Conservation (phyloP, 2,329 filamentous ascomycete species). For the Diaporthe helianthi region DNA sequence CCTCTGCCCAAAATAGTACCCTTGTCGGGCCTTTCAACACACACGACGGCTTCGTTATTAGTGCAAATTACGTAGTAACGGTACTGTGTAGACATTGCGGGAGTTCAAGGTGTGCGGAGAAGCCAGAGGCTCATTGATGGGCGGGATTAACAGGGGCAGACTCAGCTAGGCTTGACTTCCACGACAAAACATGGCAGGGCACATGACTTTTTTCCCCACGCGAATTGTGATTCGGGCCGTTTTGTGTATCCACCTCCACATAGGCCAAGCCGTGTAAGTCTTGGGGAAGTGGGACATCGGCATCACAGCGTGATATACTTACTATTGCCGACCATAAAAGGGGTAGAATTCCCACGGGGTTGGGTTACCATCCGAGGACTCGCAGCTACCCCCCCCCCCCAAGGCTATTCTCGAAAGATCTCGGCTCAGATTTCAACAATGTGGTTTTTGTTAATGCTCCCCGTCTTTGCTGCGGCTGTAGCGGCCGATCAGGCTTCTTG, state of each 20-base stretch:
- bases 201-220: slow-evolving; percentile 21
- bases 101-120: slow-evolving; percentile 19
- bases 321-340: not conserved
- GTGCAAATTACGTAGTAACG: not conserved
- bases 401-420: no score
- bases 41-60: not conserved
- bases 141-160: slow-evolving; percentile 5
- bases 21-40: not conserved
- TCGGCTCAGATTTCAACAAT: not conserved
- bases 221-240: slow-evolving; percentile 11
- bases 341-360: not conserved
- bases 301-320: not conserved
- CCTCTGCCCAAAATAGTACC: not conserved
- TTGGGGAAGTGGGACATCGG: slow-evolving; percentile 12
- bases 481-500: slow-evolving; percentile 1
- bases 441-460: not conserved
- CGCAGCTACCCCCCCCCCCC: no score
- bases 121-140: not conserved
- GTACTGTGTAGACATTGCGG: not conserved
- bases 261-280: not conserved
- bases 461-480: not conserved
- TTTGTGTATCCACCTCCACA: slow-evolving; percentile 21
- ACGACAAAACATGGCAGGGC: slow-evolving; percentile 5
- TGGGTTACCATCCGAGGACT: no score
- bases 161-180: not conserved